Evolutionary conservation across 192 early-diverging fungal genomes (phyloP), one percentile per base, ranked within the genome.

Genomic region (Phycomyces nitens): DNA sequence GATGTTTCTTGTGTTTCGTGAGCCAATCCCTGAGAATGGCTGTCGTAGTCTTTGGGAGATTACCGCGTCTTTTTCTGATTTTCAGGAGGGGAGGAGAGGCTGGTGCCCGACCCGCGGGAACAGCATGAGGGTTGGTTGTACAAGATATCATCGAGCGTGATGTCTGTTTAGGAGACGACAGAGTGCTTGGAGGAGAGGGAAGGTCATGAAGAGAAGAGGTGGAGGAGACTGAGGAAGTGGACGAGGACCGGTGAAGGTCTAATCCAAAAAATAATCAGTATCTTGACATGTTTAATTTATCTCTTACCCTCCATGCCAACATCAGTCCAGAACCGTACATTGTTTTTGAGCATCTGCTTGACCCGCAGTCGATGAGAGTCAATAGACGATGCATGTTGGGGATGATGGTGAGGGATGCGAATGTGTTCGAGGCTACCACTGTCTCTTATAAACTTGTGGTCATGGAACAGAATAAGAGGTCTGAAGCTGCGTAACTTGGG

Each of bases 11-110:
- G 62, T 85, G 77, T 58, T 72, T 65, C 40, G 66, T 54, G 24
- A 85, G 72, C 83, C 83, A 85, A 52, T 75, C 69, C 39, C 78
- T 56, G 23, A 84, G 68, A 26, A 81, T 76, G 18, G 79, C 72
- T 18, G 74, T 76, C 24, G 73, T 71, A 15, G 61, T 59, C 43
- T 79, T 79, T 51, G 77, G 77, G 34, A 79, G 71, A 68, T 79
- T 79, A 44, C 77, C 77, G 40, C 77, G 70, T 56, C 58, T 52
- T 69, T 62, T 58, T 63, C 11, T 40, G 26, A 29, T 38, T 34
- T n/a, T 34, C 3, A 11, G 27, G 5, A 9, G 24, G 8, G 10
- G 49, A 56, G 16, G 44, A 47, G 43, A 18, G 38, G 22, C 4
- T 47, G 22, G 50, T 60, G 29, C 29, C 29, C 29, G 29, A 34